These are phyloP conservation scores for Russula compacta DNA, from an alignment of 768 basidiomycete species.

Conservation along the genomic window DNA sequence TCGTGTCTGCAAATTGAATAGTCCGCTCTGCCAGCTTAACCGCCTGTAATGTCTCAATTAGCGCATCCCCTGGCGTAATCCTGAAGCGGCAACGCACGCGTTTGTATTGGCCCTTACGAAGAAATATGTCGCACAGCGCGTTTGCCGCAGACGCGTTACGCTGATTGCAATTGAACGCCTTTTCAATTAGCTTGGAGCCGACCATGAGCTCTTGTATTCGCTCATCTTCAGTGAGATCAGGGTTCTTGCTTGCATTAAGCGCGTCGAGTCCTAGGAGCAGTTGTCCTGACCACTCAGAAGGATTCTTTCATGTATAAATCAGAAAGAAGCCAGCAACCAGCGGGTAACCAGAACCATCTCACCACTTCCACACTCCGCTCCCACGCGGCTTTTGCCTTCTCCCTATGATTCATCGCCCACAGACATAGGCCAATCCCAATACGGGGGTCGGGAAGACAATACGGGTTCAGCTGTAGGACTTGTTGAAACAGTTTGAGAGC, in stretches of 20 bases:
- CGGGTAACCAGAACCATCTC: slow-evolving; percentile 25
- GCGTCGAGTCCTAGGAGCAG: slow-evolving; percentile 80
- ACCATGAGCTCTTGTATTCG: slow-evolving; percentile 48
- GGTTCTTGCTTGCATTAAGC: slow-evolving; percentile 77
- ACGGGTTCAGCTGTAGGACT: slow-evolving; percentile 67
- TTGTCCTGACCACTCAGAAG: slow-evolving; percentile 67
- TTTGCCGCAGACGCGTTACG: slow-evolving; percentile 76
- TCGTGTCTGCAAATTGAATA: slow-evolving; percentile 87
- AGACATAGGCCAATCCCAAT: slow-evolving; percentile 93
- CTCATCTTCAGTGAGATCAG: slow-evolving; percentile 52
- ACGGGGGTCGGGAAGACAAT: slow-evolving; percentile 83
- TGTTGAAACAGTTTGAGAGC: slow-evolving; percentile 83
- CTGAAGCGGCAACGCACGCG: slow-evolving; percentile 35
- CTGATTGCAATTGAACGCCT: slow-evolving; percentile 73
- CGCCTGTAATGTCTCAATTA: slow-evolving; percentile 38
- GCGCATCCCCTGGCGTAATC: neutral
- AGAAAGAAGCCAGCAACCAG: neutral
- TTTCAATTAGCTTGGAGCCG: slow-evolving; percentile 65
- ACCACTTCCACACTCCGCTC: slow-evolving; percentile 80
- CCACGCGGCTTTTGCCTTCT: slow-evolving; percentile 84
- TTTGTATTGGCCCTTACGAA: slow-evolving; percentile 57
- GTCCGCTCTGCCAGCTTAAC: slow-evolving; percentile 91
- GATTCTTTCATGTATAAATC: slow-evolving; percentile 42
- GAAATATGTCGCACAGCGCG: slow-evolving; percentile 69
- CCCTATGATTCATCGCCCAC: slow-evolving; percentile 80